phyloP scores from a whole-genome alignment of 2,329 filamentous ascomycete species.

The Colletotrichum gigasporum region DNA sequence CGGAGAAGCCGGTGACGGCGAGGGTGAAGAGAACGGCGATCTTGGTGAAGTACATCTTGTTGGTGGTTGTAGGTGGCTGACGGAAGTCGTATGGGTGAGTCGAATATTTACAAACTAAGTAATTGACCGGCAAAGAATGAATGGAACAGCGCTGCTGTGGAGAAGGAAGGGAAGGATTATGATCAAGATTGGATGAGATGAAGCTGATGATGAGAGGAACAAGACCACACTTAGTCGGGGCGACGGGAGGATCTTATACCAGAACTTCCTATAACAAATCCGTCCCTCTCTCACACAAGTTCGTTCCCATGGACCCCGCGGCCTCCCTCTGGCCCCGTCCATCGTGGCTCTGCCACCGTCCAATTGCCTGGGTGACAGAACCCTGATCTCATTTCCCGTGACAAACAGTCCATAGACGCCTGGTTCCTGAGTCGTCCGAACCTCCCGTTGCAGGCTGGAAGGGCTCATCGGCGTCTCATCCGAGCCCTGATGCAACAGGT shows the following conservation, averaged over 20 bases:
- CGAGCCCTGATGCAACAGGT: conserved; percentile 23
- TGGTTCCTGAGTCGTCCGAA: conserved; percentile 16
- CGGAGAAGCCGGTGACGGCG: conserved; percentile 44
- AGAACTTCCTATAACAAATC: conserved; percentile 3
- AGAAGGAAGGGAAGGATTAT: conserved; percentile 9
- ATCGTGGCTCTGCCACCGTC: background rate
- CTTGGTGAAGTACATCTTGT: conserved; percentile 50
- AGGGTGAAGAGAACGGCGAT: conserved; percentile 46
- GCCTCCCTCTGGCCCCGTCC: conserved; percentile 2
- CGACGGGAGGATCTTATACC: conserved; percentile 29
- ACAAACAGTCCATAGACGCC: conserved; percentile 1
- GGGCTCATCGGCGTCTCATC: conserved; percentile 22
- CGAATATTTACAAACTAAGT: conserved; percentile 19
- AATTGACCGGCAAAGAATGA: conserved; percentile 15
- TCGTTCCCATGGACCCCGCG: background rate
- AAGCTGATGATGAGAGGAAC: conserved; percentile 6
- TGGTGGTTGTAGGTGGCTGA: conserved; percentile 30
- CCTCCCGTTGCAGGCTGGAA: background rate
- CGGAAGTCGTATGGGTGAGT: conserved; percentile 1
- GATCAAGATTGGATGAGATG: conserved; percentile 17
- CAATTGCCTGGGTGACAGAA: conserved; percentile 7
- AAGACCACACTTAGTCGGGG: background rate
- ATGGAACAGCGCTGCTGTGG: conserved; percentile 23
- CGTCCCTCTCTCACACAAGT: background rate
- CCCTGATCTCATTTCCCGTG: conserved; percentile 10